Percentiles rank a stretch among this genome's conserved stretches.
Conservation (phyloP, 139 green algal genomes). For the Coelastrella sp. region DNA sequence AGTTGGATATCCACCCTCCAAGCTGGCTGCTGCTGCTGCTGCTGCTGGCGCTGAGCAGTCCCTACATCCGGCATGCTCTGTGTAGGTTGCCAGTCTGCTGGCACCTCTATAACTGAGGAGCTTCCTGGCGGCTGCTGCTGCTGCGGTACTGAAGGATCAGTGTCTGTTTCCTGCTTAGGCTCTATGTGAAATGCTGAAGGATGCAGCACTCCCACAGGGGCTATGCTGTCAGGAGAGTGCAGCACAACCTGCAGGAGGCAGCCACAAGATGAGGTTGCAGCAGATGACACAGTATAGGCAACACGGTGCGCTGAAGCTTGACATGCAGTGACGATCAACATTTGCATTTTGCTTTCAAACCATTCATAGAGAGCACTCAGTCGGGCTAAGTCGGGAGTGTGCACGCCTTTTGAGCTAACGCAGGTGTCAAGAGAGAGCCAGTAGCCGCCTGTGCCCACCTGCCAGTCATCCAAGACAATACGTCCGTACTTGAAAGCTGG, state of each 20-base stretch:
- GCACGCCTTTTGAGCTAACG: no score
- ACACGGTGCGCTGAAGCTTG: no score
- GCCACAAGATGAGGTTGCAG: background rate
- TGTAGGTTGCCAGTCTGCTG: constrained; percentile 46
- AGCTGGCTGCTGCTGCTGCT: background rate
- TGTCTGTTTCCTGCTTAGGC: background rate
- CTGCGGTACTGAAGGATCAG: background rate
- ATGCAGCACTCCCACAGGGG: constrained; percentile 71
- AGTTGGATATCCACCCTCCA: background rate
- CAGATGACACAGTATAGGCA: no score
- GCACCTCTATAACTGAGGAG: constrained; percentile 52
- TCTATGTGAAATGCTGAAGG: constrained; percentile 83
- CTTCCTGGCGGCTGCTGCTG: constrained; percentile 8
- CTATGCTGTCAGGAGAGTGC: constrained; percentile 53
- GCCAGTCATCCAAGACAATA: constrained; percentile 82
- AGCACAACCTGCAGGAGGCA: constrained; percentile 54
- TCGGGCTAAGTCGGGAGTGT: no score
- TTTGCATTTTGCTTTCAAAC: no score
- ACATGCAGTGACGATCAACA: no score
- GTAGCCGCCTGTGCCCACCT: constrained; percentile 43
- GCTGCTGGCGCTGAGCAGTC: background rate
- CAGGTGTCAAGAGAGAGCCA: no score
- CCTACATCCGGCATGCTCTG: background rate
- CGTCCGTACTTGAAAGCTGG: constrained; percentile 77
- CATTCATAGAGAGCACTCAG: no score